Evolutionary conservation across 2,329 filamentous ascomycete species (phyloP).

Genomic region (Monilinia fructicola): DNA sequence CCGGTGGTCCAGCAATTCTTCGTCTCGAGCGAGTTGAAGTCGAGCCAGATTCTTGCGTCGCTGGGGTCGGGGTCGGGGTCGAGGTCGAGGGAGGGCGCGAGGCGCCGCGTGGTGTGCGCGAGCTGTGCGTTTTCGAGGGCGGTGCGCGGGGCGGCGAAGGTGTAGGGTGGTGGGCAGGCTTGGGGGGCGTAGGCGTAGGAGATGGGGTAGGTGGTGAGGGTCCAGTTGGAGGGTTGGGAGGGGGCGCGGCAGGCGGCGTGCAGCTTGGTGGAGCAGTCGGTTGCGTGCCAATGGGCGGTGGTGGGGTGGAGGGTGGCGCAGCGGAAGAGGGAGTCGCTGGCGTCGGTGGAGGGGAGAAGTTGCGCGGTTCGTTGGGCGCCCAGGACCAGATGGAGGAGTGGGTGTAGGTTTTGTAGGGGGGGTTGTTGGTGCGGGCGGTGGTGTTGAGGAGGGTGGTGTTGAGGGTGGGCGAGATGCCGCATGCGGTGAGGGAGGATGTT

Average conservation of each 20-base stretch:
- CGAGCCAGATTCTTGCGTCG: slow-evolving; percentile 51
- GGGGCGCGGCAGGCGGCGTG: slow-evolving; percentile 57
- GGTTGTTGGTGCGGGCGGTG: slow-evolving; percentile 50
- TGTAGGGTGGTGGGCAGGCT: slow-evolving; percentile 50
- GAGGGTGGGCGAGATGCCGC: slow-evolving; percentile 60
- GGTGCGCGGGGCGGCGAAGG: slow-evolving; percentile 59
- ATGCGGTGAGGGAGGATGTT: slow-evolving; percentile 48
- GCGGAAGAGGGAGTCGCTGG: slow-evolving; percentile 44
- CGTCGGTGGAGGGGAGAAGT: slow-evolving; percentile 42
- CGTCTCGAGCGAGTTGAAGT: slow-evolving; percentile 59
- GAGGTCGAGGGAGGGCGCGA: slow-evolving; percentile 8
- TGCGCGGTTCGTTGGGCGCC: slow-evolving; percentile 55
- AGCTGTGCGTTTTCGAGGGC: slow-evolving; percentile 64
- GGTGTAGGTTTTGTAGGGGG: slow-evolving; percentile 52
- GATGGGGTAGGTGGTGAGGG: slow-evolving; percentile 46
- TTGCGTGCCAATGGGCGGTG: slow-evolving; percentile 53
- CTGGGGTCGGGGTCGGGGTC: slow-evolving; percentile 38
- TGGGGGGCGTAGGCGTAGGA: slow-evolving; percentile 47
- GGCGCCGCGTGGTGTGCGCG: slow-evolving; percentile 31
- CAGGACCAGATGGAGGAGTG: slow-evolving; percentile 58
- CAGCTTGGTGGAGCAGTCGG: slow-evolving; percentile 53
- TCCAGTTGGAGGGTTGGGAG: slow-evolving; percentile 58
- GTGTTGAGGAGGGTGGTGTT: slow-evolving; percentile 54
- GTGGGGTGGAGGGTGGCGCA: slow-evolving; percentile 54
- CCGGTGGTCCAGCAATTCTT: slow-evolving; percentile 61